These are phyloP conservation scores for Austropuccinia psidii DNA, from an alignment of 1,284 basidiomycete genomes.

Conservation along the genomic window DNA sequence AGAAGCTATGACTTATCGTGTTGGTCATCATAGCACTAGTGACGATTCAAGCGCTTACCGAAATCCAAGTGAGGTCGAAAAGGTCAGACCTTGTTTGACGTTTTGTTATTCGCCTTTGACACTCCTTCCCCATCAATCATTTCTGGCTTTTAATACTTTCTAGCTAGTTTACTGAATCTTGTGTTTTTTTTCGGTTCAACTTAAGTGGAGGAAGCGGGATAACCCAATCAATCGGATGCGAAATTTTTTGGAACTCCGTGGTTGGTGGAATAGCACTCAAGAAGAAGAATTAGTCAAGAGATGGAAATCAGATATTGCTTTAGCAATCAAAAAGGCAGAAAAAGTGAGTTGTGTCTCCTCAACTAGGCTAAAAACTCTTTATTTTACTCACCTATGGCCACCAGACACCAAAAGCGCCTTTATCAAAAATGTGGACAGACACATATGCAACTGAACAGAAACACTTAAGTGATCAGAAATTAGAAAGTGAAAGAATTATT, in stretches of 20 bases:
- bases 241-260: conserved; percentile 62
- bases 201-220: conserved; percentile 52
- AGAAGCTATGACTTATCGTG: conserved; percentile 88
- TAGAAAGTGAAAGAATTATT: conserved; percentile 11
- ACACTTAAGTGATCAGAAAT: conserved; percentile 5
- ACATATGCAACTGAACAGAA: not conserved
- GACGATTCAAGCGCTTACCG: conserved; percentile 90
- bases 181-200: not conserved
- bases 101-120: not conserved
- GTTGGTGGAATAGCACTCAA: conserved; percentile 14
- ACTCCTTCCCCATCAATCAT: not conserved
- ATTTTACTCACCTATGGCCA: not conserved
- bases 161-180: not conserved
- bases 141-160: not conserved
- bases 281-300: conserved; percentile 9
- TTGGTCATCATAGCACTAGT: conserved; percentile 90
- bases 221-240: conserved; percentile 81
- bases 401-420: conserved; percentile 2
- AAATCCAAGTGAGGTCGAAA: conserved; percentile 72
- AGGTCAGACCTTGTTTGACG: conserved; percentile 54
- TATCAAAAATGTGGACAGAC: conserved; percentile 28
- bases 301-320: conserved; percentile 19
- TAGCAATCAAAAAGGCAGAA: conserved; percentile 22
- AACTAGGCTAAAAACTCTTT: not conserved
- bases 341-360: not conserved